phyloP scores from a whole-genome alignment of 306 rosid genomes.

The Vachellia pachyceras region DNA sequence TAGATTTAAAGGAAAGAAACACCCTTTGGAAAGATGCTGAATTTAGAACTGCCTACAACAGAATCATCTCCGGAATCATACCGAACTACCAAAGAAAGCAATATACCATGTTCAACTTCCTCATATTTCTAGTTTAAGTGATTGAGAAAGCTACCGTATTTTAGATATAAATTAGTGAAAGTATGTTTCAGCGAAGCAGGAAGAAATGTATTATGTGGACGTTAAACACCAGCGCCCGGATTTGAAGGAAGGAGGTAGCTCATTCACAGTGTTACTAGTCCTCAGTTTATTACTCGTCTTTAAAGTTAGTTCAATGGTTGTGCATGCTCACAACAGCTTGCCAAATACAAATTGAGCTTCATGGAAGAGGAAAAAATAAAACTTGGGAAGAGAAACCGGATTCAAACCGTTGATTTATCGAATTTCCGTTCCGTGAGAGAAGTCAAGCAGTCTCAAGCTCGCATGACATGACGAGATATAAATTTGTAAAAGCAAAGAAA shows the following conservation, averaged over 20 bases:
- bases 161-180: not conserved
- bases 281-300: not conserved
- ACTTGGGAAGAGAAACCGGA: not conserved
- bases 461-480: not conserved
- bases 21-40: not conserved
- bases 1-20: not conserved
- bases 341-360: constrained; percentile 9
- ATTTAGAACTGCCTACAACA: not conserved
- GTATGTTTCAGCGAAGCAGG: not conserved
- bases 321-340: not conserved
- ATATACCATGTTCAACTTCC: not conserved
- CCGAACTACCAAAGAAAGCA: not conserved
- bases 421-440: not conserved
- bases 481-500: not conserved
- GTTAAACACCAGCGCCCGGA: constrained; percentile 21
- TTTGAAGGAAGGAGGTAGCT: not conserved
- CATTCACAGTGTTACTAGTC: constrained; percentile 1
- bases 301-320: not conserved
- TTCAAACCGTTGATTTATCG: constrained; percentile 2
- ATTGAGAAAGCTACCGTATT: not conserved
- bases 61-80: not conserved
- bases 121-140: not conserved
- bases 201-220: constrained; percentile 25
- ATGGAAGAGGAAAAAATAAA: not conserved
- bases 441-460: not conserved